A percentile compares a stretch with the other conserved stretches of the same genome.
These are phyloP conservation scores for Fraxinus floribunda DNA, from an alignment of 305 asterid genomes.

Conservation along the genomic window DNA sequence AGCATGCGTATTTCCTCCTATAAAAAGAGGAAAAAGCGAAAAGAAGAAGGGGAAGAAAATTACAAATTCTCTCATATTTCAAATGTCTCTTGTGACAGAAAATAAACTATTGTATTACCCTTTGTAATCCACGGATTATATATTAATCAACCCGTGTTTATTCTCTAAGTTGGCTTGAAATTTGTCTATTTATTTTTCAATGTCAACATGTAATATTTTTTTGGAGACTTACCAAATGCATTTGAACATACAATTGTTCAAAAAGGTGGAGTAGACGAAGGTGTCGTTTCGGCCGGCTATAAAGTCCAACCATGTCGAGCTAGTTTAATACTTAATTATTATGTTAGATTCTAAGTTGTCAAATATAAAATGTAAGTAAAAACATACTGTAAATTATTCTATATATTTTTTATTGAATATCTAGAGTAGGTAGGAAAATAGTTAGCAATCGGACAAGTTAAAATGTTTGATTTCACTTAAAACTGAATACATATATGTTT, in stretches of 20 bases:
- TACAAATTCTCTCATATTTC: no score
- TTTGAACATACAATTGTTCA: not conserved
- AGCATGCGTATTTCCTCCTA: no score
- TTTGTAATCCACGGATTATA: no score
- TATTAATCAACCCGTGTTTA: no score
- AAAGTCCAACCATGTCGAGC: not conserved
- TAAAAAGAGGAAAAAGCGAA: no score
- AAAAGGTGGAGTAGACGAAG: not conserved
- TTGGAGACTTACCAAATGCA: not conserved
- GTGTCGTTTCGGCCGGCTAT: not conserved
- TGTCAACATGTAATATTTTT: no score
- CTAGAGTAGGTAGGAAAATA: not conserved
- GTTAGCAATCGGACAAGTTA: not conserved
- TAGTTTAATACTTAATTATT: not conserved
- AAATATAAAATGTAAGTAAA: not conserved
- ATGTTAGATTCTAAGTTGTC: not conserved
- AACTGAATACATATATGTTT: not conserved
- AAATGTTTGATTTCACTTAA: not conserved
- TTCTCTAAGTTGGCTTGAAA: no score
- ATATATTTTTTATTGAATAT: not conserved
- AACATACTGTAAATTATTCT: no score
- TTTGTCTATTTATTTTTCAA: no score
- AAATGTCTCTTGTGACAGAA: no score
- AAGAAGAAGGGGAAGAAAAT: no score
- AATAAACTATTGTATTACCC: no score